Base-by-base conservation (phyloP, 2,329 filamentous ascomycete species). In the Xylariomycetidae sp. region DNA sequence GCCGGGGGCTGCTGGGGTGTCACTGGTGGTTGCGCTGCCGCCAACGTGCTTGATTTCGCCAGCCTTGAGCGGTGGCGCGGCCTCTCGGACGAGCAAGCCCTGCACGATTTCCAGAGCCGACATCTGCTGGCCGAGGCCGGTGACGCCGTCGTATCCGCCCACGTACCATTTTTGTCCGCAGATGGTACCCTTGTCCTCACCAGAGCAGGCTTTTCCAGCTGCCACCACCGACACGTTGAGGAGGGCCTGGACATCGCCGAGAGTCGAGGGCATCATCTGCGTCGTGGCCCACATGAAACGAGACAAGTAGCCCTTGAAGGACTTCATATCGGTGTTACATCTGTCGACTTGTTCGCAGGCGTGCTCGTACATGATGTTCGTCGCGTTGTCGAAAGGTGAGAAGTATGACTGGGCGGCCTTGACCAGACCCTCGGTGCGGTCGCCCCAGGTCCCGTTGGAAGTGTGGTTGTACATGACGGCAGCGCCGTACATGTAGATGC, bases 291-390 rank as follows among this genome's bases (percentile, higher is more conserved):
- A 79, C 62, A 82, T 72, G 61, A 78, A 81, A 34, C 78, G 74
- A 17, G 76, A 65, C 19, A 82, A 65, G 52, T 79, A 81, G 26
- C 69, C 79, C 59, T 85, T 86, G 69, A 80, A 82, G 7, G 74
- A 76, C 46, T 68, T 71, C 67, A 79, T 77, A 56, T 84, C 79
- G 31, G 60, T 65, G 51, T 76, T 72, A 57, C 82, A 86, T 1
- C 51, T 64, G 32, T 60, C 58, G 38, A 63, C 57, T 4, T 57
- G 59, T 55, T 85, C 81, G 61, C 81, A 85, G n/a, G 75, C 73
- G 27, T 65, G 65, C 57, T 85, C 80, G 49, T 66, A 76, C 72
- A 85, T 76, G 56, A 82, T 60, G 49, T 75, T 63, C 15, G 74
- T 72, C 5, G 67, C 59, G 44, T 75, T 72, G 12, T 62, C 50